These are phyloP conservation scores for Pleurotus tuoliensis DNA, from an alignment of 768 basidiomycete species.

Conservation along the genomic window DNA sequence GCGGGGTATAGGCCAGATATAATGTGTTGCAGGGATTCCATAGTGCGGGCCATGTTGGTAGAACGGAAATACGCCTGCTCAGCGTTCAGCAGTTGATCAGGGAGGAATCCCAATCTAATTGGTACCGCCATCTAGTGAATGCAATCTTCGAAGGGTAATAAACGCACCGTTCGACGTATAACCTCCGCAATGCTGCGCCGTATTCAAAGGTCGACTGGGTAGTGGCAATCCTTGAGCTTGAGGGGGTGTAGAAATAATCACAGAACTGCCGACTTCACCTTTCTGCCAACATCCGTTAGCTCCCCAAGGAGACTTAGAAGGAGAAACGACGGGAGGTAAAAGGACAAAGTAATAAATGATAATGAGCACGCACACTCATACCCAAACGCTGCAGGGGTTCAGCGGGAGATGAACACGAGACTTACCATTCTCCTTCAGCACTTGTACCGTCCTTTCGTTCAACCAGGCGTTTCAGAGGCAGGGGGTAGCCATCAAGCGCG, in stretches of 20 bases:
- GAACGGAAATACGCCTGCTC: slow-evolving; percentile 61
- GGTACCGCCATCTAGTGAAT: no score
- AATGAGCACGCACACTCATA: not conserved
- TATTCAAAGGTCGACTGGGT: slow-evolving; percentile 61
- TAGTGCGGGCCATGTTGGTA: slow-evolving; percentile 76
- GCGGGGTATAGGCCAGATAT: slow-evolving; percentile 70
- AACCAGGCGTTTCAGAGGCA: slow-evolving; percentile 43
- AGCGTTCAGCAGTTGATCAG: slow-evolving; percentile 41
- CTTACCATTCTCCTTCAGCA: slow-evolving; percentile 63
- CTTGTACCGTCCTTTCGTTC: slow-evolving; percentile 54
- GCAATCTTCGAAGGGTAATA: not conserved
- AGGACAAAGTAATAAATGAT: not conserved
- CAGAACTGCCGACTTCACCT: slow-evolving; percentile 33
- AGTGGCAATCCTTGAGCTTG: not conserved
- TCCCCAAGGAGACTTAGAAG: slow-evolving; percentile 60
- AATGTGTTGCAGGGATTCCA: slow-evolving; percentile 70
- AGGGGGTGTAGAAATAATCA: not conserved
- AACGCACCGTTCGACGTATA: slow-evolving; percentile 64
- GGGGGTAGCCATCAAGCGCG: slow-evolving; percentile 19
- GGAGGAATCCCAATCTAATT: slow-evolving; percentile 60
- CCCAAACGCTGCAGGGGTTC: not conserved
- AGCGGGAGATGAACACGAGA: not conserved
- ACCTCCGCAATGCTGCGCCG: slow-evolving; percentile 51
- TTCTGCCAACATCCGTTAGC: slow-evolving; percentile 65
- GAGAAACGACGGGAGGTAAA: not conserved